Percentiles rank a stretch among this genome's conserved stretches.
phyloP scores from a whole-genome alignment of 2,329 filamentous ascomycete genomes.

The Penicillium expansum region DNA sequence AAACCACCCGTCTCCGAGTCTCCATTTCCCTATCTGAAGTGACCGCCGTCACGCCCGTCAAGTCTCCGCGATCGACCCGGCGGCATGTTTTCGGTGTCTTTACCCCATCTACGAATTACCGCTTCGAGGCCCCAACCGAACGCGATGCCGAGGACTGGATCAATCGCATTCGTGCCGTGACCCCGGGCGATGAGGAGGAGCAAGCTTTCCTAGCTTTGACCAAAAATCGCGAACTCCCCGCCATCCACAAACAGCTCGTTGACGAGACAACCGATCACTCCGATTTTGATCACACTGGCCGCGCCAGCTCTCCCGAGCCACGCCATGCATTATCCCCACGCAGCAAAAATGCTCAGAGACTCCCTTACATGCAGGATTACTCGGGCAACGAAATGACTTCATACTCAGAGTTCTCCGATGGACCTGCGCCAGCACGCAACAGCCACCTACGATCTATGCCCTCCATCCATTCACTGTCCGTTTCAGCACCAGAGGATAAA shows the following conservation, averaged over 20 bases:
- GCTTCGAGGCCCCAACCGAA: constrained; percentile 73
- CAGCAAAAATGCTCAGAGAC: constrained; percentile 24
- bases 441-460: constrained; percentile 30
- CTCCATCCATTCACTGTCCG: constrained; percentile 30
- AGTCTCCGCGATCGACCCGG: constrained; percentile 82
- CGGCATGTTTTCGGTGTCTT: constrained; percentile 90
- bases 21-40: constrained; percentile 86
- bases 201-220: constrained; percentile 65
- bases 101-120: constrained; percentile 85
- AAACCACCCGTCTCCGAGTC: constrained; percentile 83
- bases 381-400: constrained; percentile 68
- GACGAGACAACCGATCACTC: constrained; percentile 46
- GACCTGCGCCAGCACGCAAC: constrained; percentile 26
- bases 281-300: constrained; percentile 35
- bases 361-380: constrained; percentile 51
- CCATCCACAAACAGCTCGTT: constrained; percentile 29
- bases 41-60: constrained; percentile 83
- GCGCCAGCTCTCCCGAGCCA: constrained; percentile 37
- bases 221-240: constrained; percentile 20
- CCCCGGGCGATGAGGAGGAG: constrained; percentile 83
- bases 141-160: constrained; percentile 86
- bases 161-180: constrained; percentile 71
- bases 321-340: constrained; percentile 30
- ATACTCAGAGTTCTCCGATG: constrained; percentile 82
- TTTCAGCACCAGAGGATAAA: constrained; percentile 29